These are phyloP conservation scores for Cyberlindnera xylosilytica DNA, from an alignment of 805 yeast species.

Conservation along the genomic window DNA sequence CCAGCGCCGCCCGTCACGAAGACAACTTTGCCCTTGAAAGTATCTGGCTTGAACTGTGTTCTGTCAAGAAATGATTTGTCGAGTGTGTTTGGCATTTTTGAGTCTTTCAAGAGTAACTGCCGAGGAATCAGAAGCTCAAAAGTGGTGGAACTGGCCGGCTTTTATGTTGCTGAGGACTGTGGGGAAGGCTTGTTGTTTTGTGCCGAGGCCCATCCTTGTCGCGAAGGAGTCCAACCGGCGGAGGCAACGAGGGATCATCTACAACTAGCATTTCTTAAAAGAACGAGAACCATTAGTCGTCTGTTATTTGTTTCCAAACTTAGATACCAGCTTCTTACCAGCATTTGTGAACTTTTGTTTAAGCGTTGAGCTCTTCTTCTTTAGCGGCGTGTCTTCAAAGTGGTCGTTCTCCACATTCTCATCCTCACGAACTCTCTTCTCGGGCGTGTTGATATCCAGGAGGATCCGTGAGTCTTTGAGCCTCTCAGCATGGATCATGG, in stretches of 20 bases:
- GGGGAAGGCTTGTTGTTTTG: too few species aligned
- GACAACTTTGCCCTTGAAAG: slow-evolving; percentile 81
- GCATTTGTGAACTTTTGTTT: slow-evolving; percentile 26
- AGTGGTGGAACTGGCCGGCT: neutral
- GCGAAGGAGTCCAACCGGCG: too few species aligned
- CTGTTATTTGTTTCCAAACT: slow-evolving; percentile 16
- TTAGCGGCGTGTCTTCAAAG: slow-evolving; percentile 4
- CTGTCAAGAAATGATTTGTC: slow-evolving; percentile 27
- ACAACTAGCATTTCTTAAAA: too few species aligned
- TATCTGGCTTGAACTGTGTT: slow-evolving; percentile 48
- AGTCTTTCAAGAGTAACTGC: too few species aligned
- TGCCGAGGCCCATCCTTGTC: too few species aligned
- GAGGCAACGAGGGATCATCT: too few species aligned
- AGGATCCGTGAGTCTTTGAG: slow-evolving; percentile 6
- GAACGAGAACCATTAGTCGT: too few species aligned
- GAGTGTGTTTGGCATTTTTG: slow-evolving; percentile 18
- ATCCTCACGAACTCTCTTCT: slow-evolving; percentile 19
- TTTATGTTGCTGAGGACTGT: too few species aligned
- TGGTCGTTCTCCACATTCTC: slow-evolving; percentile 6
- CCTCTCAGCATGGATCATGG: slow-evolving; percentile 7
- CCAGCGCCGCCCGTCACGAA: slow-evolving; percentile 97
- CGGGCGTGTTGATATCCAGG: slow-evolving; percentile 4
- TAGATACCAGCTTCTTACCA: slow-evolving; percentile 28
- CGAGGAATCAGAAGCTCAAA: too few species aligned
- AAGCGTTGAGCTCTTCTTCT: slow-evolving; percentile 16